A percentile compares a stretch with the other conserved stretches of the same genome.
These are phyloP conservation scores for Fusarium sp. DNA, from an alignment of 2,329 filamentous ascomycete species.

Conservation along the genomic window DNA sequence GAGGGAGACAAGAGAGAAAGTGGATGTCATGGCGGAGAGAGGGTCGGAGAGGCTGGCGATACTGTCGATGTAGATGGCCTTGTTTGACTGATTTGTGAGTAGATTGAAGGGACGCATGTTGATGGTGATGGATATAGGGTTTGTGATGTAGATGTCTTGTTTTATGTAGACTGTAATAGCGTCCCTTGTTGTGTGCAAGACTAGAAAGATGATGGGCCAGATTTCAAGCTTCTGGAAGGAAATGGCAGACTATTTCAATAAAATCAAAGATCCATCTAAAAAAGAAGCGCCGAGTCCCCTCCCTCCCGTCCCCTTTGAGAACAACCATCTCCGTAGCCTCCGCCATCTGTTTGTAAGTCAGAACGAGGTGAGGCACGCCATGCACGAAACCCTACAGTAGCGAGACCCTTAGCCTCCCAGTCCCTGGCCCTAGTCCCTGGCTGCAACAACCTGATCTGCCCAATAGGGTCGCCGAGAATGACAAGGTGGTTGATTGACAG, in stretches of 20 bases:
- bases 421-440: conserved; percentile 17
- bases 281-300: conserved; percentile 28
- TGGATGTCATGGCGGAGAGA: conserved; percentile 45
- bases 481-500: conserved; percentile 44
- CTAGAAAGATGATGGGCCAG: conserved; percentile 14
- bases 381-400: conserved; percentile 5
- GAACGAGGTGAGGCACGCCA: conserved; percentile 28
- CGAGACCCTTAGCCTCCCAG: conserved; percentile 1
- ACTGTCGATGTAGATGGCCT: conserved; percentile 42
- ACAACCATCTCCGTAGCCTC: conserved; percentile 34
- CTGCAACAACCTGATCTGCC: conserved; percentile 20
- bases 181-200: not conserved
- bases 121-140: conserved; percentile 1
- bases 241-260: conserved; percentile 20
- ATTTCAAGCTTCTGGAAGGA: conserved; percentile 31
- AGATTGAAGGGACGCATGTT: conserved; percentile 40
- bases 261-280: conserved; percentile 25
- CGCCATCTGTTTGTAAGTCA: conserved; percentile 26
- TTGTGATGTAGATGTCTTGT: not conserved
- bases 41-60: conserved; percentile 46
- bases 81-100: conserved; percentile 33
- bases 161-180: not conserved
- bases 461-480: conserved; percentile 43
- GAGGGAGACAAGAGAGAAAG: conserved; percentile 48
- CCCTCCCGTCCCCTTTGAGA: conserved; percentile 11